Evolutionary conservation across 441 rosid species (phyloP).

Genomic region (Pelargonium myrrhifolium): DNA sequence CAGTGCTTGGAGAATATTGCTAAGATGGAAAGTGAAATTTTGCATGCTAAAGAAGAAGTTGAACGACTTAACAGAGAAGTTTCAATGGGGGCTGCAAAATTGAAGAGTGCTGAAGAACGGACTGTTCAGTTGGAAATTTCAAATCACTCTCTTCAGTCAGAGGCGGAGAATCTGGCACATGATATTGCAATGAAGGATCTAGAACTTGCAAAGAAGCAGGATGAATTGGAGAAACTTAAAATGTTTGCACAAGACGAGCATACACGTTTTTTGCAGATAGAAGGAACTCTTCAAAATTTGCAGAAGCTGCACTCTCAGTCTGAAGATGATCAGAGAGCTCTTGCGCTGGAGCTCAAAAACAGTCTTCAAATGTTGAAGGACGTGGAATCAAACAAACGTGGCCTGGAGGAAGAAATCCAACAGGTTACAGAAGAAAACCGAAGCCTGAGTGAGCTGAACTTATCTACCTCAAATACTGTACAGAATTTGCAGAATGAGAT

Average conservation of each 20-base stretch:
- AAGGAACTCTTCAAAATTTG: conserved; percentile 48
- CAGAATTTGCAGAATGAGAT: conserved; percentile 41
- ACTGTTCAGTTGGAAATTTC: conserved; percentile 45
- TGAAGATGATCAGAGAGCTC: conserved; percentile 51
- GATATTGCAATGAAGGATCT: conserved; percentile 64
- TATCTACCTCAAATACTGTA: conserved; percentile 41
- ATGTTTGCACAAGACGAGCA: conserved; percentile 49
- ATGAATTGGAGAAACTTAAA: conserved; percentile 60
- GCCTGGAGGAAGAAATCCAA: conserved; percentile 39
- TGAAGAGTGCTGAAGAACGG: conserved; percentile 60
- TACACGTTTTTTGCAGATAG: conserved; percentile 48
- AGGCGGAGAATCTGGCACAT: conserved; percentile 52
- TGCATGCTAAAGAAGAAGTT: conserved; percentile 48
- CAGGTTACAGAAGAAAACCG: conserved; percentile 44
- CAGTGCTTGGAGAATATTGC: conserved; percentile 52
- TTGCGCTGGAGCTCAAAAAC: conserved; percentile 44
- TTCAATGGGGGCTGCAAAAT: conserved; percentile 44
- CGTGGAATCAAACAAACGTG: conserved; percentile 46
- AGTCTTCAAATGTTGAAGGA: conserved; percentile 59
- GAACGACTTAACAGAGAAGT: conserved; percentile 55
- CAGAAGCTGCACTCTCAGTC: conserved; percentile 67
- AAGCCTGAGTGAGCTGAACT: conserved; percentile 39
- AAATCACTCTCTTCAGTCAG: conserved; percentile 53
- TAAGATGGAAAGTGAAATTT: conserved; percentile 58
- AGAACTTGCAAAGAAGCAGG: conserved; percentile 58